Evolutionary conservation across 2,329 filamentous ascomycete genomes (phyloP), one percentile per base, ranked within the genome.

Genomic region (Penicillium olsonii): DNA sequence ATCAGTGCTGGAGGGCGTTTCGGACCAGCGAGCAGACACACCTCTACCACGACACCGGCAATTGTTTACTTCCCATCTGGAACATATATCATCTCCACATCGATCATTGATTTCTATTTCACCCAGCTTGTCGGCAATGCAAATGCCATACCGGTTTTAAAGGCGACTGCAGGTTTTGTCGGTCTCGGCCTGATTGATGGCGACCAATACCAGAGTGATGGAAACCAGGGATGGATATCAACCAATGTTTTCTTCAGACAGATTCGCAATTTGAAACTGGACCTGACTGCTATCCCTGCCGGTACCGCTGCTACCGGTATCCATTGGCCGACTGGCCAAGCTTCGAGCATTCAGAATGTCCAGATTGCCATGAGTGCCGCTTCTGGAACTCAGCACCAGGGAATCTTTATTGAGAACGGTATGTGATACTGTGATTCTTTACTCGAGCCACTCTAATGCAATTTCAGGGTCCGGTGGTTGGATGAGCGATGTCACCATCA

Each of bases 191-290:
- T 86, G 49, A 80, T 87, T 44, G 80, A 84, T 61, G 79, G 75
- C 33, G 77, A 82, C 59, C 76, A 74, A 18, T 79, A 84, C 58
- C 65, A 78, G 61, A 62, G 55, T 6, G 64, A 67, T 48, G 68
- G 65, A 20, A 68, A 68, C 10, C 64, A 75, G 56, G 68, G 65
- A 33, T 69, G 62, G 63, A 55, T 68, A 22, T 69, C 79, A 4
- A 82, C 78, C 29, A 84, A 82, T 57, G 80, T 85, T 9, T 88
- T 88, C 68, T 84, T 78, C 62, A 76, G 84, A 37, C 81, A 84
- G 56, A 78, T 88, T 50, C 76, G 84, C 8, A 88, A 89, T 61
- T 75, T 89, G 41, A 72, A 84, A 47, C 73, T 88, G 33, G 85
- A 88, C 61, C 72, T 77, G 37, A 76, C 73, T 5, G 56, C 53